Percentiles rank a stretch among this genome's conserved stretches.
Evolutionary conservation across 305 asterid species (phyloP).

Genomic region (Fraxinus latifolia): DNA sequence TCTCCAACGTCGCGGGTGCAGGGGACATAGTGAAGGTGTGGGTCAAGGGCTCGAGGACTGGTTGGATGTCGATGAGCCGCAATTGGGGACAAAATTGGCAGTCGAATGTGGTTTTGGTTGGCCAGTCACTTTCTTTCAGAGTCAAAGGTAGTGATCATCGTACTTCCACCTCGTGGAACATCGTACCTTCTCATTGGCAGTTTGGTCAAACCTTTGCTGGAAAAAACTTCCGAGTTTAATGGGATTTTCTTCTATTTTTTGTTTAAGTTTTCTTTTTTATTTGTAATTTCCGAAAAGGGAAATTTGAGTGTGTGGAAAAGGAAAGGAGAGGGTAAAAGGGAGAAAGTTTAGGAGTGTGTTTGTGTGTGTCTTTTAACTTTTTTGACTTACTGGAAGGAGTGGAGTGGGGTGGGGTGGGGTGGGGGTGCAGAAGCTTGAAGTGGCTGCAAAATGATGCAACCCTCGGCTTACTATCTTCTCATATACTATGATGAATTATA

Average conservation of each 20-base stretch:
- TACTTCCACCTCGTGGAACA: constrained; percentile 60
- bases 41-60: constrained; percentile 60
- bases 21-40: constrained; percentile 55
- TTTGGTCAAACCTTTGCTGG: constrained; percentile 70
- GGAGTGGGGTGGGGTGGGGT: not conserved
- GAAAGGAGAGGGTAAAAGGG: constrained; percentile 10
- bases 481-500: not conserved
- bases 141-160: constrained; percentile 62
- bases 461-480: constrained; percentile 32
- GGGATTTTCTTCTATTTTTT: not conserved
- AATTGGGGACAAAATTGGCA: constrained; percentile 91
- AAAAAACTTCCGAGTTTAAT: constrained; percentile 47
- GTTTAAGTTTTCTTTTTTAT: not conserved
- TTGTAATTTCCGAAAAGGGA: not conserved
- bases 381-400: not conserved
- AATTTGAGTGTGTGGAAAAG: constrained; percentile 26
- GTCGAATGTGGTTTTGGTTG: constrained; percentile 37
- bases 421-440: constrained; percentile 33
- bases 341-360: constrained; percentile 23
- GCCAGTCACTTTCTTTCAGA: constrained; percentile 64
- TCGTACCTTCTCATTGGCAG: constrained; percentile 67
- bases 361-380: constrained; percentile 24
- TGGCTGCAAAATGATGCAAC: constrained; percentile 37
- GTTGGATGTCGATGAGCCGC: constrained; percentile 59
- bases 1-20: constrained; percentile 72